phyloP scores from a whole-genome alignment of 768 basidiomycete species.

The Artomyces pyxidatus region DNA sequence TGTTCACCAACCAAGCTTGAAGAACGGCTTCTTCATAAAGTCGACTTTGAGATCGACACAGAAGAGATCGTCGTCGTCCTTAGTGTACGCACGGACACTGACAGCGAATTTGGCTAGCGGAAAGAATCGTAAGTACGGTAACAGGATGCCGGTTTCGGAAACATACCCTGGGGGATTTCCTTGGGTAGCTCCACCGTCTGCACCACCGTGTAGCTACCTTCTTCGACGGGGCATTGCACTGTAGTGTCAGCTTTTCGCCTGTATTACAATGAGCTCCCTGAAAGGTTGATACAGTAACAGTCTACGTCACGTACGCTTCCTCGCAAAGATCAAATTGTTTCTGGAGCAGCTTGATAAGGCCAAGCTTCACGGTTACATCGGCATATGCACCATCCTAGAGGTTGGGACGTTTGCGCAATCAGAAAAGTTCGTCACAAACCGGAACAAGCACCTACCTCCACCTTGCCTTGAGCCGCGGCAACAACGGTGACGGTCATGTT shows the following conservation, averaged over 20 bases:
- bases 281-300: not conserved
- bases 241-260: conserved; percentile 70
- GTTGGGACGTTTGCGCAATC: too few species aligned
- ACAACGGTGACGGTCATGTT: conserved; percentile 79
- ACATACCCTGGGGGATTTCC: conserved; percentile 78
- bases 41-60: conserved; percentile 77
- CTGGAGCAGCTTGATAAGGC: conserved; percentile 77
- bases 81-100: conserved; percentile 59
- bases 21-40: conserved; percentile 45
- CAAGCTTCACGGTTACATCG: conserved; percentile 89
- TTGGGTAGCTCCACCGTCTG: conserved; percentile 85
- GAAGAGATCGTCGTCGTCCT: conserved; percentile 62
- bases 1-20: conserved; percentile 21
- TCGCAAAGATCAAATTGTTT: conserved; percentile 87
- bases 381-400: conserved; percentile 83
- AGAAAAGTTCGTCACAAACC: not conserved
- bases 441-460: conserved; percentile 46
- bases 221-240: conserved; percentile 77
- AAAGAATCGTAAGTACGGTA: conserved; percentile 4
- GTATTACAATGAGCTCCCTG: conserved; percentile 1
- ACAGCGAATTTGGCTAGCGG: conserved; percentile 76
- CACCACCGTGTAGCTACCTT: conserved; percentile 60
- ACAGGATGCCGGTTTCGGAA: not conserved
- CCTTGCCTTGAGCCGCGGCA: conserved; percentile 45
- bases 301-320: conserved; percentile 67